Evolutionary conservation across 176 grass and related monocot genomes (phyloP).

Genomic region (Bromus sterilis): DNA sequence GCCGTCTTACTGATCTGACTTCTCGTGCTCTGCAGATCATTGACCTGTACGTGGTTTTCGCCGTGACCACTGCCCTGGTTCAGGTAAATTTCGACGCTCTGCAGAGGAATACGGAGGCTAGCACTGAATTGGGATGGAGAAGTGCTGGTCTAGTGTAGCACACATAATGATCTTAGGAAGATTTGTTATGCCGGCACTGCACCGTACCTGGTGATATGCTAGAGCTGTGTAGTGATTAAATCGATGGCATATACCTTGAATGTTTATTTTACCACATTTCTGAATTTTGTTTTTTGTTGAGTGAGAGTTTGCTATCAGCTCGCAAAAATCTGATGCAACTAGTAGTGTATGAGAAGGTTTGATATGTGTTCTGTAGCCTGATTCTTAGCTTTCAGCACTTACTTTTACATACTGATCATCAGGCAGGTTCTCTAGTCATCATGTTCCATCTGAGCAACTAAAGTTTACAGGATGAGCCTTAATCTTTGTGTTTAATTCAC

Average conservation of each 20-base stretch:
- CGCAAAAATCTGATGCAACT: neutral
- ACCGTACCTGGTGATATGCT: neutral
- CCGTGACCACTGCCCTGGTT: slow-evolving; percentile 55
- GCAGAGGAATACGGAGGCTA: too few species aligned
- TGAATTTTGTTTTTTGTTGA: neutral
- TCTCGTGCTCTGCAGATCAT: slow-evolving; percentile 48
- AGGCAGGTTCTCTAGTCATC: neutral
- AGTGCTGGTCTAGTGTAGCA: too few species aligned
- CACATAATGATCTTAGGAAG: too few species aligned
- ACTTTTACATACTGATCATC: neutral
- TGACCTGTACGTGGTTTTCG: slow-evolving; percentile 76
- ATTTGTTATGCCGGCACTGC: too few species aligned
- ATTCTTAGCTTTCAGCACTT: neutral
- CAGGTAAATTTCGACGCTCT: slow-evolving; percentile 27
- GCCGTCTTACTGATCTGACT: neutral
- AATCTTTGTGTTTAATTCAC: neutral
- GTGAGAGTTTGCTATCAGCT: neutral
- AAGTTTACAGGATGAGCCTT: neutral
- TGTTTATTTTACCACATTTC: neutral
- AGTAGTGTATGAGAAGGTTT: neutral
- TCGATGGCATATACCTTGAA: neutral
- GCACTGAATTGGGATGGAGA: too few species aligned
- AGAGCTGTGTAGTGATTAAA: neutral
- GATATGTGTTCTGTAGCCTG: neutral
- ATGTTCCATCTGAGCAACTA: neutral